These are phyloP conservation scores for Lachnellula occidentalis DNA, from an alignment of 2,329 filamentous ascomycete species.

Conservation along the genomic window DNA sequence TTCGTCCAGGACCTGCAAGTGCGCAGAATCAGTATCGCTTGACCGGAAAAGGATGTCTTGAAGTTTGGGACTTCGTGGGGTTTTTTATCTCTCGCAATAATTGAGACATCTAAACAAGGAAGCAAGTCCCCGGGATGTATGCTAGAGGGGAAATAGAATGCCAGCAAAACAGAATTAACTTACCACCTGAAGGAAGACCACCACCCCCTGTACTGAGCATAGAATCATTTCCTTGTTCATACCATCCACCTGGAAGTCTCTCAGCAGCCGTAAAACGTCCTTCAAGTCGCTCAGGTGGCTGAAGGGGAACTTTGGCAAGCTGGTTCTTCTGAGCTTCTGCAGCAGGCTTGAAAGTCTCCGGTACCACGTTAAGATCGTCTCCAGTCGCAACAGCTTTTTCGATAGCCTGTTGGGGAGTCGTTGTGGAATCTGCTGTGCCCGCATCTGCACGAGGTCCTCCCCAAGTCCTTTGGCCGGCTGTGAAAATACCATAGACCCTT, in stretches of 20 bases:
- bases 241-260: slow-evolving; percentile 62
- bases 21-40: neutral
- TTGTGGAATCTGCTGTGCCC: slow-evolving; percentile 68
- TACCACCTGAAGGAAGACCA: slow-evolving; percentile 21
- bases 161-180: neutral
- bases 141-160: neutral
- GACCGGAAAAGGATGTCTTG: neutral
- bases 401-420: slow-evolving; percentile 76
- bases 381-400: slow-evolving; percentile 72
- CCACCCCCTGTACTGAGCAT: slow-evolving; percentile 48
- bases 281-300: slow-evolving; percentile 69
- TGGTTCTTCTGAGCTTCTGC: slow-evolving; percentile 44
- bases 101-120: neutral
- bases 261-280: slow-evolving; percentile 73
- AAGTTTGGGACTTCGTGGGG: no score
- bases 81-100: neutral
- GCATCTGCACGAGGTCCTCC: slow-evolving; percentile 89
- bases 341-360: slow-evolving; percentile 71
- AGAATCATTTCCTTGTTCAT: slow-evolving; percentile 65
- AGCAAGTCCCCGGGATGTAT: no score
- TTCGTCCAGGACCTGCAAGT: slow-evolving; percentile 2
- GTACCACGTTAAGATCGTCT: slow-evolving; percentile 84
- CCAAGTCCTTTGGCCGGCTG: slow-evolving; percentile 91
- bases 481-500: slow-evolving; percentile 83
- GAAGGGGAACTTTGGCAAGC: slow-evolving; percentile 50